Base-by-base conservation (phyloP, 768 basidiomycete species). In the Termitomyces sp. region DNA sequence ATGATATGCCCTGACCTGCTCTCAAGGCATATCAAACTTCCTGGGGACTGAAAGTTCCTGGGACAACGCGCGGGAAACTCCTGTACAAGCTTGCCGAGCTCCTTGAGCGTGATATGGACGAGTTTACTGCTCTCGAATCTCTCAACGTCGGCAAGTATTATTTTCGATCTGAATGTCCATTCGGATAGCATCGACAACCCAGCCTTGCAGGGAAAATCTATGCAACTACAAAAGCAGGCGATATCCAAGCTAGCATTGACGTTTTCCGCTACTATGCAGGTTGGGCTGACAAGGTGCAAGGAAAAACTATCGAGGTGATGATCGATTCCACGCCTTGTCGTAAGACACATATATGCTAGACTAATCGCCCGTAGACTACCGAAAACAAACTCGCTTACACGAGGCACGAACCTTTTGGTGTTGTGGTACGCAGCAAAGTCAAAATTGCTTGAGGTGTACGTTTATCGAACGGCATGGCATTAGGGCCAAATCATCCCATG, bases 231-330 rank as follows among this genome's bases (percentile, higher is more conserved):
- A 80, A 73, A 58, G 70, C 65, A 17, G 68, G 63, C 0, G 88
- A 89, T 61, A 68, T 89, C 6, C 58, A 64, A 2, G 70, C 70
- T 54, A 69, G 78, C 3, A 75, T 83, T 55, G 74, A 66, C 33
- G 73, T 75, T 47, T 68, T 91, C 57, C 75, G 81, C 37, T 94
- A 93, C 73, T 94, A 87, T 64, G 89, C 84, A 47, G 93, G 92
- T 30, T 89, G 88, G 84, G 88, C 91, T 30, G 92, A 93, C 75
- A 94, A 94, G 73, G 70, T 86, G 54, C 73, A 76, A 3, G 89
- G 87, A 11, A 81, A 88, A 67, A 82, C 81, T 9, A 82, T 90
- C 65, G 88, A 91, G 63, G 68, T 68, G 26, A 19, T 7, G 38
- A 30, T 15, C 5, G 9, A 38, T 38, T 1, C 15, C 23, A 7